Percentiles rank a stretch among this genome's conserved stretches.
These are phyloP conservation scores for Neocallimastix lanati DNA, from an alignment of 192 early-diverging fungal species.

Conservation along the genomic window DNA sequence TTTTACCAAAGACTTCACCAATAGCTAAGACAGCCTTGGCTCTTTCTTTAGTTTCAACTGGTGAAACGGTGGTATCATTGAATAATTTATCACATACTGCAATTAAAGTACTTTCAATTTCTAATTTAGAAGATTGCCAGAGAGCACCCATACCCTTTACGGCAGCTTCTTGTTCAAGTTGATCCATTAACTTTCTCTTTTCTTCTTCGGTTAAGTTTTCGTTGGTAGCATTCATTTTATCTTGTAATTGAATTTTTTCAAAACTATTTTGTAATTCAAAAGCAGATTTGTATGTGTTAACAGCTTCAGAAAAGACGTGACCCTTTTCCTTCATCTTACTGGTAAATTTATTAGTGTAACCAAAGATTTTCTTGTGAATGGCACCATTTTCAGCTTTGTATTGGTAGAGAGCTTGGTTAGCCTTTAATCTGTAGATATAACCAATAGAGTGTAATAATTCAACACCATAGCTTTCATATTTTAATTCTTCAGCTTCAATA, in stretches of 20 bases:
- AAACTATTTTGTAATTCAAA: slow-evolving; percentile 84
- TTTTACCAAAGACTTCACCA: slow-evolving; percentile 61
- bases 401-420: slow-evolving; percentile 55
- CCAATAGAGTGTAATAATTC: slow-evolving; percentile 91
- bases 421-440: slow-evolving; percentile 74
- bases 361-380: slow-evolving; percentile 21
- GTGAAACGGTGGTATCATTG: slow-evolving; percentile 33
- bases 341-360: slow-evolving; percentile 14
- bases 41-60: slow-evolving; percentile 26
- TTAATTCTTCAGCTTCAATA: slow-evolving; percentile 72
- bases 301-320: slow-evolving; percentile 78
- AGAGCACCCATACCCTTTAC: slow-evolving; percentile 68
- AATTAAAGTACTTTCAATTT: slow-evolving; percentile 79
- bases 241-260: slow-evolving; percentile 44
- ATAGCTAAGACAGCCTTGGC: slow-evolving; percentile 67
- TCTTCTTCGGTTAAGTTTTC: slow-evolving; percentile 13
- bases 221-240: background rate
- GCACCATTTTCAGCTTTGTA: slow-evolving; percentile 30
- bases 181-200: slow-evolving; percentile 14
- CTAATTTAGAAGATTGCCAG: slow-evolving; percentile 85
- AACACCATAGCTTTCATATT: slow-evolving; percentile 78
- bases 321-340: slow-evolving; percentile 61
- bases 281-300: slow-evolving; percentile 74
- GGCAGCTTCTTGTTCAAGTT: slow-evolving; percentile 32
- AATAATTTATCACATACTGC: slow-evolving; percentile 80